Percentiles rank a stretch among this genome's conserved stretches.
Conservation (phyloP, 2,329 filamentous ascomycete genomes). For the Fusarium solani-melongenae region DNA sequence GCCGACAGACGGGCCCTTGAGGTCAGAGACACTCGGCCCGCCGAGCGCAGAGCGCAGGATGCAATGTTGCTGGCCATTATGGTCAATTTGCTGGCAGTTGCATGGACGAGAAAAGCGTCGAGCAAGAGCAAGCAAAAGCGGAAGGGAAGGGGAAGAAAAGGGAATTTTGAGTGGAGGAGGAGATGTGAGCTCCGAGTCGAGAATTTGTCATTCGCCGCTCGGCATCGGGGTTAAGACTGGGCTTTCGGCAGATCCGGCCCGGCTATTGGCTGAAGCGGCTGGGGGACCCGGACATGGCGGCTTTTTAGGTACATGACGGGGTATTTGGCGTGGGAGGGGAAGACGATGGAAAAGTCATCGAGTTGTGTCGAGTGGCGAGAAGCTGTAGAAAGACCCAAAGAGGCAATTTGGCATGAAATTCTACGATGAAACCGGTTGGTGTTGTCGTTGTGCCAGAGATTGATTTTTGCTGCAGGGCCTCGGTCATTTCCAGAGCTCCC, state of each 20-base stretch:
- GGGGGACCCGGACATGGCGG: conserved; percentile 26
- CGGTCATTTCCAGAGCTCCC: background rate
- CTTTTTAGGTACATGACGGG: conserved; percentile 22
- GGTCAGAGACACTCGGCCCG: conserved; percentile 69
- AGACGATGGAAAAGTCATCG: conserved; percentile 17
- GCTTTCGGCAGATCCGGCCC: conserved; percentile 30
- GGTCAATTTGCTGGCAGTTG: conserved; percentile 36
- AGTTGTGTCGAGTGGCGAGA: conserved; percentile 19
- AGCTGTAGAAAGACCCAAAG: background rate
- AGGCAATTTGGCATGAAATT: background rate
- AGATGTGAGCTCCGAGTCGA: conserved; percentile 37
- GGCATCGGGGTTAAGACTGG: conserved; percentile 50
- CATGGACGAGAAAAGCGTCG: conserved; percentile 25
- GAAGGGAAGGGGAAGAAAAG: conserved; percentile 33
- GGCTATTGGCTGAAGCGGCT: conserved; percentile 47
- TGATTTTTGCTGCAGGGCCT: background rate
- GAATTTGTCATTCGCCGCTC: conserved; percentile 52
- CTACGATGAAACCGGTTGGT: background rate
- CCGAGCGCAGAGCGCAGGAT: conserved; percentile 79
- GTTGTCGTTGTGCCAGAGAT: background rate
- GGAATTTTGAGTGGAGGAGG: conserved; percentile 38
- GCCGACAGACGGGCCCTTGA: conserved; percentile 54
- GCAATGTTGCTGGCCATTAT: conserved; percentile 73
- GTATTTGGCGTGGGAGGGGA: conserved; percentile 12
- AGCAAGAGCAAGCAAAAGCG: conserved; percentile 24